Base-by-base conservation (phyloP, 1,284 basidiomycete genomes). In the Puccinia coronata region DNA sequence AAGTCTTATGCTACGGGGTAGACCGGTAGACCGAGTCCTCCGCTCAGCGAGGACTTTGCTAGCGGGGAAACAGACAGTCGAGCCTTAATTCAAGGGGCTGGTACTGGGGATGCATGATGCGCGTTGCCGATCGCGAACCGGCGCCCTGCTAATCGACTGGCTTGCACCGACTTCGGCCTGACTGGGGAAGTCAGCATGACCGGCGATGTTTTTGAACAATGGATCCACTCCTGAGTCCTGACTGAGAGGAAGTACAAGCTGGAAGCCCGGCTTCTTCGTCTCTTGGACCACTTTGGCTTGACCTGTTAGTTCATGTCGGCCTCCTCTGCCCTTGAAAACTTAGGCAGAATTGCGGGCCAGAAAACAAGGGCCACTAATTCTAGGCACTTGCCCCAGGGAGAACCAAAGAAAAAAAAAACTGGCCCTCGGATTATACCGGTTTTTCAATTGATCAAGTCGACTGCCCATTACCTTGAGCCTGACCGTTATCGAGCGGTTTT, bases 381-480 rank as follows among this genome's bases (percentile, higher is more conserved):
- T 47, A 28, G 18, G 25, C 9, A 20, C 16, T 47, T 31, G 25
- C 41, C 39, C 39, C 65, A 41, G 25, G 67, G 23, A 18, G 39
- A 23, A 70, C 25, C 67, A 18, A 16, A 31, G 67, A 14, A 49
- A 70, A 63, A 63, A 63, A 23, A 39, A 63, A 39, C 34, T 16
- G 61, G 36, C 61, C 61, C 34, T 63, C 34, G 36, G 61, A 39
- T 39, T 20, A 18, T 36, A 70, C 47, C 41, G 47, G 41, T 9
- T 18, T 70, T 70, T 70, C 67, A 70, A 70, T 70, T 70, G 67
- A 70, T 47, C 43, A 70, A 70, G 67, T 18, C 67, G 67, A 51
- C 67, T 70, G 67, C 67, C 67, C 67, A 70, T 70, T 70, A 23
- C 67, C 67, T 70, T 70, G 11, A 41, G 67, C 67, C 67, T 70